These are phyloP conservation scores for Chaetomium cochliodes DNA, from an alignment of 495 filamentous ascomycete genomes.

Conservation along the genomic window DNA sequence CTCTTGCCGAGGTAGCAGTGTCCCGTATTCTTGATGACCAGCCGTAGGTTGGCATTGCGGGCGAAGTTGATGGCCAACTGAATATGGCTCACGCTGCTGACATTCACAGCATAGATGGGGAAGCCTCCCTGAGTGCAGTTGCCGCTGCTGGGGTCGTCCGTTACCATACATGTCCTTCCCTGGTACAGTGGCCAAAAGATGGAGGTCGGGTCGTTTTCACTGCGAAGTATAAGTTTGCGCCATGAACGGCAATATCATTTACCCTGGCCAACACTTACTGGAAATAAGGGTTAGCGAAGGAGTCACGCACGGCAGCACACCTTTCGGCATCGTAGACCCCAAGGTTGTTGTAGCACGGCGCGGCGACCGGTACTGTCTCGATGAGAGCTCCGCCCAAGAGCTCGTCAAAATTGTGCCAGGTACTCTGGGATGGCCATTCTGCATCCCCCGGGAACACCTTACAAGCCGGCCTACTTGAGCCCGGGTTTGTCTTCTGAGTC, in stretches of 20 bases:
- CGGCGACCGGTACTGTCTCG: not conserved
- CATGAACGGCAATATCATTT: too few species aligned
- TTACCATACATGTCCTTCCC: constrained; percentile 38
- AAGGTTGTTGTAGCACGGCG: not conserved
- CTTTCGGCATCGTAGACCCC: not conserved
- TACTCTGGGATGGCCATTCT: not conserved
- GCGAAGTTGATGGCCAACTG: constrained; percentile 63
- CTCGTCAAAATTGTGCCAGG: not conserved
- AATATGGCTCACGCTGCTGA: constrained; percentile 54
- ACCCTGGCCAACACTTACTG: not conserved
- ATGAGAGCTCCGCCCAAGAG: constrained; percentile 1
- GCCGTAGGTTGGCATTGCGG: constrained; percentile 54
- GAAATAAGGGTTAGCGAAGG: not conserved
- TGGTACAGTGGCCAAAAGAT: constrained; percentile 19
- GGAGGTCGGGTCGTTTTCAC: constrained; percentile 8
- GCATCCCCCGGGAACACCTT: constrained; percentile 1
- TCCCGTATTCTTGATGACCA: constrained; percentile 68
- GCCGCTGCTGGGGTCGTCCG: constrained; percentile 26
- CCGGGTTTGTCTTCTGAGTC: not conserved
- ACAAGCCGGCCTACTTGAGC: not conserved
- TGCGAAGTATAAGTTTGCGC: not conserved
- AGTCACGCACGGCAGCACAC: not conserved
- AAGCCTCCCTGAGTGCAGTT: constrained; percentile 57
- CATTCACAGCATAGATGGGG: constrained; percentile 60
- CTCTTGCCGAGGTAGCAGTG: constrained; percentile 38